Evolutionary conservation across 1,284 basidiomycete genomes (phyloP).

Genomic region (Limonomyces culmigenus): DNA sequence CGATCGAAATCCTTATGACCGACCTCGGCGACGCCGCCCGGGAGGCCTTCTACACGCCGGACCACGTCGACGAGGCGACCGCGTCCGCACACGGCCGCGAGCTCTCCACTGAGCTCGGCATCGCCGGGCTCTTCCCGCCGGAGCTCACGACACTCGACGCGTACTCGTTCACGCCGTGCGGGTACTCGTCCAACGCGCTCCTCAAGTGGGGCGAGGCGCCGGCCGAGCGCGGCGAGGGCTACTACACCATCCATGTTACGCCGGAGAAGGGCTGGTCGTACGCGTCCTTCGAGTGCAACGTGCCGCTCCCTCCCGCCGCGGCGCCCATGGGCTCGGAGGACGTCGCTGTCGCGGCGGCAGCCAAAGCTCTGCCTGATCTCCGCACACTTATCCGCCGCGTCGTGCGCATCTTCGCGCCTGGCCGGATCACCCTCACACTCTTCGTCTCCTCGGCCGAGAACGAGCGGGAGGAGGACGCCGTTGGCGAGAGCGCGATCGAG

Average conservation of each 20-base stretch:
- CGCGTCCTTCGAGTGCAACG: constrained; percentile 96
- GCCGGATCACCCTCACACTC: constrained; percentile 74
- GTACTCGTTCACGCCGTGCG: constrained; percentile 91
- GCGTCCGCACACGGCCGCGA: constrained; percentile 35
- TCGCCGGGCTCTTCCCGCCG: constrained; percentile 69
- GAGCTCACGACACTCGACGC: constrained; percentile 77
- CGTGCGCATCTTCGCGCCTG: constrained; percentile 86
- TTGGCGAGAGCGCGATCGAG: constrained; percentile 38
- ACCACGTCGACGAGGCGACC: constrained; percentile 14
- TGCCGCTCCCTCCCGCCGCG: constrained; percentile 45
- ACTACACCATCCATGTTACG: constrained; percentile 98
- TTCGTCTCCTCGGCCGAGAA: constrained; percentile 69
- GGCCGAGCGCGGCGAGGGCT: constrained; percentile 49
- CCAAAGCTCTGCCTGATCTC: constrained; percentile 46
- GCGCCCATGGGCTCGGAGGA: constrained; percentile 14
- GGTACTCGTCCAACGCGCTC: constrained; percentile 92
- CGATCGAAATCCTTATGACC: constrained; percentile 98
- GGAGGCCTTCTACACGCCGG: constrained; percentile 58
- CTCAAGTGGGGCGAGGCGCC: constrained; percentile 39
- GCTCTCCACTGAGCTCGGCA: constrained; percentile 66
- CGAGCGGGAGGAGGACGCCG: constrained; percentile 28
- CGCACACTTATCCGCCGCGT: constrained; percentile 75
- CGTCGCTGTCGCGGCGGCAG: background rate
- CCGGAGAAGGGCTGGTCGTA: constrained; percentile 97
- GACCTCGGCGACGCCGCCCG: constrained; percentile 69